Evolutionary conservation across 2,329 filamentous ascomycete genomes (phyloP).

Genomic region (Colletotrichum graminicola): DNA sequence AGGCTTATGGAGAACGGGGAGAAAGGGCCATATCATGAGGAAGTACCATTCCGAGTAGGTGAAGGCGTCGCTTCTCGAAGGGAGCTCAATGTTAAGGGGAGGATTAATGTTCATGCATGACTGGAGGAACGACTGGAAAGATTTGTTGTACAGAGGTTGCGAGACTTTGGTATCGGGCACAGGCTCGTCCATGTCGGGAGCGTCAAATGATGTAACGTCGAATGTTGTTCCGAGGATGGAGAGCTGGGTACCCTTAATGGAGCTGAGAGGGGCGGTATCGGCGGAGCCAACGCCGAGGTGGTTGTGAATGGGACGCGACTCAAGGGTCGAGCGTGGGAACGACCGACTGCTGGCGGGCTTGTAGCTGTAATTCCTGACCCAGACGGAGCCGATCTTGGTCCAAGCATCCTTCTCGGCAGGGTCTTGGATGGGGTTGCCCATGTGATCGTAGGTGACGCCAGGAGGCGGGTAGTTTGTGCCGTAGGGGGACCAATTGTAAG

Average conservation of each 20-base stretch:
- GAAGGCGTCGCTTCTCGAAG: conserved; percentile 73
- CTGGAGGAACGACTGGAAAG: conserved; percentile 76
- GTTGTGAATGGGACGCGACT: conserved; percentile 67
- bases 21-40: conserved; percentile 76
- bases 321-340: conserved; percentile 52
- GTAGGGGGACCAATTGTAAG: conserved; percentile 52
- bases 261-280: conserved; percentile 75
- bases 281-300: conserved; percentile 75
- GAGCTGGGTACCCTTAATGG: conserved; percentile 81
- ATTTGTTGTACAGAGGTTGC: conserved; percentile 74
- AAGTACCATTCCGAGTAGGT: conserved; percentile 83
- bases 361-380: conserved; percentile 51
- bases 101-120: conserved; percentile 73
- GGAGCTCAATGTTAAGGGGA: conserved; percentile 69
- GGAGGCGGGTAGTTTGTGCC: conserved; percentile 43
- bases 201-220: conserved; percentile 80
- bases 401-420: conserved; percentile 48
- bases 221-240: conserved; percentile 84
- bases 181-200: conserved; percentile 74
- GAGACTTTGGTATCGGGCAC: conserved; percentile 55
- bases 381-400: conserved; percentile 50
- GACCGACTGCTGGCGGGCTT: conserved; percentile 44
- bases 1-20: conserved; percentile 82
- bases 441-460: conserved; percentile 46
- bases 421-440: conserved; percentile 44